Evolutionary conservation across 2,329 filamentous ascomycete species (phyloP), one percentile per base, ranked within the genome.

Genomic region (Ophiostoma ips): DNA sequence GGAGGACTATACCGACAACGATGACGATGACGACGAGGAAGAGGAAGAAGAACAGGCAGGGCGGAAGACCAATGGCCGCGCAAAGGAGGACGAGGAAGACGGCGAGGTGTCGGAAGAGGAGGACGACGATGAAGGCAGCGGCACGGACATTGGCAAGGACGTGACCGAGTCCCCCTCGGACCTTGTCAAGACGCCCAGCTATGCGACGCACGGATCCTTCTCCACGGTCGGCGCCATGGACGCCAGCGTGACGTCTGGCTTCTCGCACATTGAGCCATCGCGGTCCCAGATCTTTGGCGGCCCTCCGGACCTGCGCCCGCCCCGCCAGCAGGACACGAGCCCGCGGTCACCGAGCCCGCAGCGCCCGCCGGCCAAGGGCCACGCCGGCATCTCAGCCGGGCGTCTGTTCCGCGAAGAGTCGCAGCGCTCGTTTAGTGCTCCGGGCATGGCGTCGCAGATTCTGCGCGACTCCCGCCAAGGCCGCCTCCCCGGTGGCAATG

Each of bases 341-440:
- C 81, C 83, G 44, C 77, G 83, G 34, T 87, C 84, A 10, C 83
- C 84, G 1, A 88, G 84, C 55, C 84, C 84, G 1, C 66, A 85
- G 24, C 77, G 57, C 12, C 55, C 50, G 10, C n/a, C 37, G 3
- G 52, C 52, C 8, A 55, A 55, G 37, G 43, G 24, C 1, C 46
- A 47, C 33, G 28, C 43, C 15, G 53, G 46, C 13, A 18, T 48
- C 9, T 24, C 33, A 7, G 15, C 51, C 1, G 49, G 50, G 69
- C 71, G 48, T 71, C 76, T 37, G 64, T 79, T 30, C 76, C 78
- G 31, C 63, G 67, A 52, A 69, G 72, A 57, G 58, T 74, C 68
- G 2, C 65, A 68, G 12, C 71, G 78, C 48, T 81, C 78, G 1
- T 73, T 79, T 36, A 81, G 76, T 59, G 75, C 77, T 1, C 77